These are phyloP conservation scores for Salix viminalis DNA, from an alignment of 345 rosid genomes.

Conservation along the genomic window DNA sequence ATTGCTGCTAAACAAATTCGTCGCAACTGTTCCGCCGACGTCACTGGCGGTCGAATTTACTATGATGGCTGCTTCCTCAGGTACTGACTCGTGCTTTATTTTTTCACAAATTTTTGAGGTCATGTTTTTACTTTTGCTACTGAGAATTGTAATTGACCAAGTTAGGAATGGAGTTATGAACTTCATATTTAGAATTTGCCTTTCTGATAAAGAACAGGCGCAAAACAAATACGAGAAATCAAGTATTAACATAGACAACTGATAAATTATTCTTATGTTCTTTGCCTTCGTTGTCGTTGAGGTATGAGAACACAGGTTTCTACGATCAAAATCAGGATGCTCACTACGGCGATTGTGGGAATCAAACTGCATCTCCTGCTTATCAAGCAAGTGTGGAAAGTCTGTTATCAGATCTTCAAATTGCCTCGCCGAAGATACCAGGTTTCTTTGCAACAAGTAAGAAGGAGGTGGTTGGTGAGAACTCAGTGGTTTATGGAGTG, in stretches of 20 bases:
- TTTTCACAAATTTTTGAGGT: background rate
- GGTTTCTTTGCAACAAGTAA: slow-evolving; percentile 26
- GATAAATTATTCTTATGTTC: background rate
- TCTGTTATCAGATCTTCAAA: slow-evolving; percentile 25
- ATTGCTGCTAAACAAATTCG: slow-evolving; percentile 17
- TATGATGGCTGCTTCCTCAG: slow-evolving; percentile 41
- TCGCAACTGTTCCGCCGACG: slow-evolving; percentile 28
- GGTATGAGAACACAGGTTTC: slow-evolving; percentile 42
- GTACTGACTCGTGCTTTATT: slow-evolving; percentile 5
- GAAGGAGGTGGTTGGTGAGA: slow-evolving; percentile 5
- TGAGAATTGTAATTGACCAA: no score
- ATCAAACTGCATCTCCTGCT: background rate
- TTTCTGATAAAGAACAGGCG: no score
- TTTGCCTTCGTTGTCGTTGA: background rate
- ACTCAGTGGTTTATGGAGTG: slow-evolving; percentile 25
- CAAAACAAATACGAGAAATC: no score
- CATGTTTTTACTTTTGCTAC: no score
- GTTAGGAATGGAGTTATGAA: no score
- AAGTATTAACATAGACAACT: no score
- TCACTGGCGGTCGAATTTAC: slow-evolving; percentile 34
- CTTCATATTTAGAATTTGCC: no score
- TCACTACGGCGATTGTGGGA: slow-evolving; percentile 23
- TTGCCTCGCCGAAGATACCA: slow-evolving; percentile 34
- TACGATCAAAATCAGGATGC: slow-evolving; percentile 32
- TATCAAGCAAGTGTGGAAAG: slow-evolving; percentile 13